A percentile compares a stretch with the other conserved stretches of the same genome.
Conservation (phyloP, 139 green algal genomes). For the Bryopsis sp. region DNA sequence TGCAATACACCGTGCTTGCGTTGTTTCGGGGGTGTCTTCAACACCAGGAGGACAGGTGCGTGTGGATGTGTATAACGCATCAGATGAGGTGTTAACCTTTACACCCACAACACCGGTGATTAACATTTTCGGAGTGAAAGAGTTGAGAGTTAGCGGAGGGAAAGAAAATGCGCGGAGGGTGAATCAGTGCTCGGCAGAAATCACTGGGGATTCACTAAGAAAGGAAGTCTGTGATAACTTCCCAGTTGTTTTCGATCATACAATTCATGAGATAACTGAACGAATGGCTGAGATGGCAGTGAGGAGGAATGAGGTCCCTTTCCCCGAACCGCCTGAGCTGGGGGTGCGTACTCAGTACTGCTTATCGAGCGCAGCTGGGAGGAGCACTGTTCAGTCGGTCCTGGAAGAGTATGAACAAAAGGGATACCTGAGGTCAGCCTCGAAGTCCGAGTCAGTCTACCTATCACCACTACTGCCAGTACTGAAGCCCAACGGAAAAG, state of each 20-base stretch:
- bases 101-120: no score
- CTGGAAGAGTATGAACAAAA: slow-evolving; percentile 14
- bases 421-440: not conserved
- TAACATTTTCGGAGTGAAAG: no score
- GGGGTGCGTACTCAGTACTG: not conserved
- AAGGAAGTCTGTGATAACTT: not conserved
- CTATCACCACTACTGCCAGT: slow-evolving; percentile 6
- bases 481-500: slow-evolving; percentile 4
- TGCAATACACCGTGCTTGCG: no score
- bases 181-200: slow-evolving; percentile 5
- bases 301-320: not conserved
- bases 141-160: no score
- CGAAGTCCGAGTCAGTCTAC: not conserved
- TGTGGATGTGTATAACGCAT: no score
- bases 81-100: no score
- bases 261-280: not conserved
- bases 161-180: no score
- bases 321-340: not conserved
- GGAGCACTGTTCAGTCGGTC: not conserved
- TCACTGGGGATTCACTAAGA: not conserved
- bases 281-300: not conserved
- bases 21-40: no score
- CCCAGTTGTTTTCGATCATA: not conserved
- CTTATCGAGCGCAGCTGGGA: not conserved
- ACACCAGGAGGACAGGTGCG: no score